A percentile compares a stretch with the other conserved stretches of the same genome.
phyloP scores from a whole-genome alignment of 148 eudicot species.

The Persicaria tinctoria region DNA sequence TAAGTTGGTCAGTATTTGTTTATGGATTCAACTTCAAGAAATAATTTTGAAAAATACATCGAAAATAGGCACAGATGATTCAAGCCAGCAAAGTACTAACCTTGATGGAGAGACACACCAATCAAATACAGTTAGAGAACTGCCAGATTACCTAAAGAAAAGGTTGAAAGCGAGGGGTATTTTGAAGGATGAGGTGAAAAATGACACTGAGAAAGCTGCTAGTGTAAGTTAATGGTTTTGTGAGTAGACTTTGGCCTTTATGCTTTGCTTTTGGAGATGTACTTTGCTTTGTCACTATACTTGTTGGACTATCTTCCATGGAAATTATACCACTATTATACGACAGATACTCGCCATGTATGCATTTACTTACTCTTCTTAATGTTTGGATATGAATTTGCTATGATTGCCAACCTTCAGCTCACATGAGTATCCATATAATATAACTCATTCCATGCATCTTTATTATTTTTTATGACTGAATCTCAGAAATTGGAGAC shows the following conservation, averaged over 20 bases:
- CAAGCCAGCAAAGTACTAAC: slow-evolving; percentile 27
- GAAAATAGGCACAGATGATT: slow-evolving; percentile 30
- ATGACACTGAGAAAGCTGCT: slow-evolving; percentile 22
- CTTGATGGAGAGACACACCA: slow-evolving; percentile 34
- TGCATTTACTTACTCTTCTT: background rate
- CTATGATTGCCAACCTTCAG: background rate
- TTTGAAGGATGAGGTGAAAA: slow-evolving; percentile 45
- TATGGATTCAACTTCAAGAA: slow-evolving; percentile 11
- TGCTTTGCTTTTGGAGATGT: slow-evolving; percentile 1
- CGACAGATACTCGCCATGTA: background rate
- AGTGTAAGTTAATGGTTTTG: slow-evolving; percentile 32
- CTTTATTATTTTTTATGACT: slow-evolving; percentile 11
- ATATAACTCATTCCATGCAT: background rate
- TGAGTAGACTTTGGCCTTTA: background rate
- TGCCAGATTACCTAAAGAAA: slow-evolving; percentile 85
- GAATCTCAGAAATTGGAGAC: slow-evolving; percentile 41
- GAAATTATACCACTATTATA: slow-evolving; percentile 6
- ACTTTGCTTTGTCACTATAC: background rate
- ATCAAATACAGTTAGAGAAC: slow-evolving; percentile 36
- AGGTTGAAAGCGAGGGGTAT: slow-evolving; percentile 87
- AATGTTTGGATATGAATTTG: background rate
- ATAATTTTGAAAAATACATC: slow-evolving; percentile 19
- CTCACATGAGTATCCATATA: background rate
- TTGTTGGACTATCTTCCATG: background rate
- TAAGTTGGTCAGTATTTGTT: background rate